Base-by-base conservation (phyloP, 176 grass and related monocot species). In the Avena eriantha region DNA sequence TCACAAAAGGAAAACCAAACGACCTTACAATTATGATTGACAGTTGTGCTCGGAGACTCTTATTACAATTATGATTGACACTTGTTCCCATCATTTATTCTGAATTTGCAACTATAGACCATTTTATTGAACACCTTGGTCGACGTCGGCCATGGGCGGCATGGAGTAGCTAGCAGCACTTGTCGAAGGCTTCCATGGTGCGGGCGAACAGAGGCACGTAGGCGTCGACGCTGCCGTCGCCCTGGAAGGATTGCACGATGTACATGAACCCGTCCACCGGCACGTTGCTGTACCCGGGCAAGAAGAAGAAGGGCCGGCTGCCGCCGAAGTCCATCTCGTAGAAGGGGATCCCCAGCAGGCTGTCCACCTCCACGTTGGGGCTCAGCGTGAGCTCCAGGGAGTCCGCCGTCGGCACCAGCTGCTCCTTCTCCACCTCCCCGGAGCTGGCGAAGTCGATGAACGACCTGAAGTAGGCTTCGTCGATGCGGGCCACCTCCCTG, bases 371-470 rank as follows among this genome's bases (percentile, higher is more conserved):
- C 0, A 87, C 2, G 31, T 77, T 6, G 29, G 78, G 57, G 85
- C 78, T 7, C 0, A 43, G 18, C 54, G 22, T 29, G 2, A 7
- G 11, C 67, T 87, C 18, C 19, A 29, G 13, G 4, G 54, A 41
- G 54, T 88, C 80, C 11, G 90, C 87, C 16, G 88, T 55, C 22
- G 88, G 64, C 47, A 46, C 82, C 19, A 89, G 46, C 71, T 50
- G 53, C 51, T 85, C 92, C 58, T 70, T 2, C 49, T 89, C 91
- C 46, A 93, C 93, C 10, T 58, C 48, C 2, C 78, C 35, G 8
- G 91, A 90, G 29, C 67, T 79, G 0, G 74, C 56, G 70, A 85
- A 87, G 63, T 61, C 61, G 56, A 87, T 16, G 59, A 87, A 82
- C 3, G 85, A 80, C 15, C 24, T 5, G 80, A 88, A 88, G 39